Evolutionary conservation across 495 filamentous ascomycete species (phyloP), one percentile per base, ranked within the genome.

Genomic region (Hyaloscypha hepaticicola): DNA sequence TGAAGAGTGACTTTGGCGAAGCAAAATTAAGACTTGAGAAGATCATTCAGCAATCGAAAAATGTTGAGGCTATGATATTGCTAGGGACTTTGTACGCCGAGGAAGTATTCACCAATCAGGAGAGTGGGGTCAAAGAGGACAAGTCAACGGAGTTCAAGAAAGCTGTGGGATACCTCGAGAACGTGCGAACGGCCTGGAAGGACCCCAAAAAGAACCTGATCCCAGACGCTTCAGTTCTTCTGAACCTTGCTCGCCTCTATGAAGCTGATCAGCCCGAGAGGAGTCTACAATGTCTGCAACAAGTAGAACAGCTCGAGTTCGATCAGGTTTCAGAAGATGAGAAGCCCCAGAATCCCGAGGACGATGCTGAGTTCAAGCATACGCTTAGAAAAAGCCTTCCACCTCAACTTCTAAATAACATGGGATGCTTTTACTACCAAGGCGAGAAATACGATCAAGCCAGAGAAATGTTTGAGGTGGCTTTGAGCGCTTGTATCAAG

Each of bases 21-120:
- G 96, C 95, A 16, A 98, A 97, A 75, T 93, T 96, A 69, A 85
- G 90, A 21, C 79, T 99, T 26, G 95, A 99, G 73, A 96, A 96
- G 77, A 91, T 97, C 62, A 86, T 97, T 28, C 90, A 93, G 72
- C 85, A 89, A 52, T 83, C 87, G 1, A 96, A 92, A 72, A 96
- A 85, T 68, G 78, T 91, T n/a, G 95, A 98, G 72, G 91, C 91
- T 6, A 93, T 94, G 89, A 89, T 89, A 26, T 80, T 99, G 26
- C 83, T 98, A 0, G 95, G 92, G 16, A 92, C 92, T 25, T 76
- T 99, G 16, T 90, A 94, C 70, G 95, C 96, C 6, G 93, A 99
- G 72, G 95, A 99, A 68, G 89, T 97, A 1, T 97, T 97, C 66
- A 78, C 86, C 5, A 89, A 84, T 34, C 90, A 92, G 69, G 79